phyloP scores from a whole-genome alignment of 129 eudicot species.

The Saussurea involucrata region DNA sequence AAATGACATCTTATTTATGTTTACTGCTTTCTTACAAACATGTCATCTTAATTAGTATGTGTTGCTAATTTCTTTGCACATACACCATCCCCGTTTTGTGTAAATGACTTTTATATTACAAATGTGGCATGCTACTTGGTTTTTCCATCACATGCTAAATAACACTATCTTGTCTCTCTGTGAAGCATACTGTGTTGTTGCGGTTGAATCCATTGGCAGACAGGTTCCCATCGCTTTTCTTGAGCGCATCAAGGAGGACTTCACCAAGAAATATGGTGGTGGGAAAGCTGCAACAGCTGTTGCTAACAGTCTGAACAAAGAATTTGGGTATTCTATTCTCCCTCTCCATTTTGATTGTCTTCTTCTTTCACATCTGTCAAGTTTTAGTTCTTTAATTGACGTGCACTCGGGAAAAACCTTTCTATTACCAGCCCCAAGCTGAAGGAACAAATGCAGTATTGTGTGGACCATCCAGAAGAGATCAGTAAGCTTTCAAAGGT shows the following conservation, averaged over 20 bases:
- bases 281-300: slow-evolving; percentile 69
- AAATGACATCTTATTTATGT: background rate
- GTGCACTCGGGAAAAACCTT: background rate
- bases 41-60: background rate
- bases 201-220: slow-evolving; percentile 67
- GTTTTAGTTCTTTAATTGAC: background rate
- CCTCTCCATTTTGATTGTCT: background rate
- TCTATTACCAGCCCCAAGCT: slow-evolving; percentile 54
- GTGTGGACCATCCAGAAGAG: slow-evolving; percentile 91
- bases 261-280: slow-evolving; percentile 59
- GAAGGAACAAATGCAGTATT: slow-evolving; percentile 91
- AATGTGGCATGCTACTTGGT: background rate
- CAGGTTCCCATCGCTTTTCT: slow-evolving; percentile 63
- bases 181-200: slow-evolving; percentile 78
- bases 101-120: background rate
- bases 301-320: slow-evolving; percentile 56
- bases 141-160: background rate
- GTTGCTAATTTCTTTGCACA: background rate
- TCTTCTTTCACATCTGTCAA: background rate
- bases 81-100: background rate
- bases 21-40: background rate
- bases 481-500: slow-evolving; percentile 86
- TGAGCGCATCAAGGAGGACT: slow-evolving; percentile 71
- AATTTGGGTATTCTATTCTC: slow-evolving; percentile 62
- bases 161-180: slow-evolving; percentile 14